Conservation (phyloP, 345 rosid species). For the Pugionium cornutum region DNA sequence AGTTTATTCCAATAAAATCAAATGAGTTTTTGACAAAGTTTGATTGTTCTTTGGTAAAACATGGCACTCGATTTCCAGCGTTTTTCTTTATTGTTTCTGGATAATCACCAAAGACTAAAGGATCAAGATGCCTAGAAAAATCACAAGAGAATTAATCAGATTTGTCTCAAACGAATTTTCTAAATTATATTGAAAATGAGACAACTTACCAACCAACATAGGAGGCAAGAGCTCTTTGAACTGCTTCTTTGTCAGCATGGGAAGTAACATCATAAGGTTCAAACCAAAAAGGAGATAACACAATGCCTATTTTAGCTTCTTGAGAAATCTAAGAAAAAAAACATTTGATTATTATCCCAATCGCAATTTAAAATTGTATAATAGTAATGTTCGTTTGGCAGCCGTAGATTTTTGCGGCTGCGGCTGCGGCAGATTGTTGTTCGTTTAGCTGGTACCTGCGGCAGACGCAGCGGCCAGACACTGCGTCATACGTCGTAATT, state of each 20-base stretch:
- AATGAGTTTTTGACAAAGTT: conserved; percentile 38
- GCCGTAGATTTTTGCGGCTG: too few species aligned
- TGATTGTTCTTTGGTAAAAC: conserved; percentile 40
- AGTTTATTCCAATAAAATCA: conserved; percentile 20
- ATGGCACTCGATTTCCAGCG: conserved; percentile 44
- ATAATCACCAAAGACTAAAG: conserved; percentile 45
- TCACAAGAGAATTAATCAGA: neutral
- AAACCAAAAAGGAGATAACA: conserved; percentile 34
- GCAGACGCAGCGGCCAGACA: too few species aligned
- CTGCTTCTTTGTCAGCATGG: conserved; percentile 36
- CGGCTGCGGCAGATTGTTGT: too few species aligned
- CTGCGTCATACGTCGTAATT: too few species aligned
- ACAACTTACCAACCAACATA: conserved; percentile 32
- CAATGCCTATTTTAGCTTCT: conserved; percentile 37
- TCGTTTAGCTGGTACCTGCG: too few species aligned
- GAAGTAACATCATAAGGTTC: conserved; percentile 36
- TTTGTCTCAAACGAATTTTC: too few species aligned
- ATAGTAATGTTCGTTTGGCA: too few species aligned
- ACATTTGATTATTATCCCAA: neutral
- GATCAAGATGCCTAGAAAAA: conserved; percentile 35
- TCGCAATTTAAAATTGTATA: too few species aligned
- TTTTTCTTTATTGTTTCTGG: conserved; percentile 36
- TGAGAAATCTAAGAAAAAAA: conserved; percentile 20
- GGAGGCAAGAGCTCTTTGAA: conserved; percentile 25
- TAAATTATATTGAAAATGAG: neutral